Evolutionary conservation across 257 asterid species (phyloP).

Genomic region (Hygrophila difformis): DNA sequence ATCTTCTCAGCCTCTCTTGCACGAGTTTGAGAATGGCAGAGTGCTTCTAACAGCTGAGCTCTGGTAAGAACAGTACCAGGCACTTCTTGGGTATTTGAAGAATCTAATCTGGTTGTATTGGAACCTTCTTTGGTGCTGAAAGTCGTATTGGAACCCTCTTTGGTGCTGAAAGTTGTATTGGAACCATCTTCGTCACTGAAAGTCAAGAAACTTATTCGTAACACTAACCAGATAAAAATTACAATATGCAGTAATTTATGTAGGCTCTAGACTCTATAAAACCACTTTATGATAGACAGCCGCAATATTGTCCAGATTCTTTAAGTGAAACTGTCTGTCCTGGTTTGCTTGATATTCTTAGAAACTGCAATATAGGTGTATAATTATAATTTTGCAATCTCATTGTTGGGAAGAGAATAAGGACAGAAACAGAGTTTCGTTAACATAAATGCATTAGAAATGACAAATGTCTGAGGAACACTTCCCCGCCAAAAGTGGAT

Average conservation of each 20-base stretch:
- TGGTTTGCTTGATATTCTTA: slow-evolving; percentile 3
- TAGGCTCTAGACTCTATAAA: not conserved
- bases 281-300: not conserved
- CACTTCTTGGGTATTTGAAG: slow-evolving; percentile 17
- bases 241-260: not conserved
- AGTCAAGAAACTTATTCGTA: not conserved
- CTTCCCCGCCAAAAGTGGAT: not conserved
- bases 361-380: no score
- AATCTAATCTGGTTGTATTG: slow-evolving; percentile 18
- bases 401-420: not conserved
- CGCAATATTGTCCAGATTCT: not conserved
- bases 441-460: not conserved
- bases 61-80: slow-evolving; percentile 27
- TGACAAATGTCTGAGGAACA: not conserved
- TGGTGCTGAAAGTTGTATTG: slow-evolving; percentile 21
- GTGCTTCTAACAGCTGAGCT: slow-evolving; percentile 47
- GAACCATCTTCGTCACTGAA: not conserved
- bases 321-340: not conserved
- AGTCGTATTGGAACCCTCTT: slow-evolving; percentile 14
- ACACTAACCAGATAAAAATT: not conserved
- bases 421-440: not conserved
- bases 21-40: slow-evolving; percentile 69
- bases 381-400: not conserved
- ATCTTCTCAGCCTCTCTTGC: slow-evolving; percentile 64
- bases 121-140: slow-evolving; percentile 19